Evolutionary conservation across 2,329 filamentous ascomycete species (phyloP).

Genomic region (Nemania serpens): DNA sequence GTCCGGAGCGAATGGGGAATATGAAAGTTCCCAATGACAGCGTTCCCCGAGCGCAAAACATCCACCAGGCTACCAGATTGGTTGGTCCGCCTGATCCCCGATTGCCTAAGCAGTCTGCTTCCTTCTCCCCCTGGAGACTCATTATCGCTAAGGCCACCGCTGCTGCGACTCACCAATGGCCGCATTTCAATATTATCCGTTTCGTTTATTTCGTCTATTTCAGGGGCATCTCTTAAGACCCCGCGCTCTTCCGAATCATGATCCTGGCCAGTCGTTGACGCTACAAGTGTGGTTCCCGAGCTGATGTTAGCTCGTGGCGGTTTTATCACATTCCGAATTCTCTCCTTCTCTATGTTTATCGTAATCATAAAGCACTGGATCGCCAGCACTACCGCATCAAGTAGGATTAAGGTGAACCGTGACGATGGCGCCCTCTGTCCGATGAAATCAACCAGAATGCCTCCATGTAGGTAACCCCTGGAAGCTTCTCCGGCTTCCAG

Average conservation of each 20-base stretch:
- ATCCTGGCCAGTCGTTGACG: slow-evolving; percentile 47
- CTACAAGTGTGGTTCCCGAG: slow-evolving; percentile 34
- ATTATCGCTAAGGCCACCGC: slow-evolving; percentile 1
- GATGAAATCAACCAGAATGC: slow-evolving; percentile 69
- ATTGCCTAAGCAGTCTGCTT: slow-evolving; percentile 38
- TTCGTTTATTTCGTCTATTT: slow-evolving; percentile 44
- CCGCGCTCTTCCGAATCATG: slow-evolving; percentile 63
- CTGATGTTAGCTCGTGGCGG: slow-evolving; percentile 36
- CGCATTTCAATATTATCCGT: slow-evolving; percentile 54
- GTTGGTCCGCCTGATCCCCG: slow-evolving; percentile 26
- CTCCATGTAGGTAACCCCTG: slow-evolving; percentile 69
- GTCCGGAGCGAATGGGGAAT: slow-evolving; percentile 54
- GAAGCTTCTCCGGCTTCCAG: slow-evolving; percentile 64
- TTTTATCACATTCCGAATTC: slow-evolving; percentile 55
- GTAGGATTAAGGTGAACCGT: slow-evolving; percentile 57
- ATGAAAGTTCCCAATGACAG: slow-evolving; percentile 58
- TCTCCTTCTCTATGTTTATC: slow-evolving; percentile 64
- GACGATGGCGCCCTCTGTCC: slow-evolving; percentile 67
- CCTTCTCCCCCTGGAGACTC: slow-evolving; percentile 35
- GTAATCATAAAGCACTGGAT: slow-evolving; percentile 69
- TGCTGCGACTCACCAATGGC: slow-evolving; percentile 38
- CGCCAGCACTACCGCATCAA: slow-evolving; percentile 60
- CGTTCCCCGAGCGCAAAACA: slow-evolving; percentile 60
- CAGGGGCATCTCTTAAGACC: slow-evolving; percentile 47
- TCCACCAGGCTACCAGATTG: slow-evolving; percentile 44